Percentiles rank a stretch among this genome's conserved stretches.
phyloP scores from a whole-genome alignment of 2,329 filamentous ascomycete genomes.

The Stachybotrys elegans region DNA sequence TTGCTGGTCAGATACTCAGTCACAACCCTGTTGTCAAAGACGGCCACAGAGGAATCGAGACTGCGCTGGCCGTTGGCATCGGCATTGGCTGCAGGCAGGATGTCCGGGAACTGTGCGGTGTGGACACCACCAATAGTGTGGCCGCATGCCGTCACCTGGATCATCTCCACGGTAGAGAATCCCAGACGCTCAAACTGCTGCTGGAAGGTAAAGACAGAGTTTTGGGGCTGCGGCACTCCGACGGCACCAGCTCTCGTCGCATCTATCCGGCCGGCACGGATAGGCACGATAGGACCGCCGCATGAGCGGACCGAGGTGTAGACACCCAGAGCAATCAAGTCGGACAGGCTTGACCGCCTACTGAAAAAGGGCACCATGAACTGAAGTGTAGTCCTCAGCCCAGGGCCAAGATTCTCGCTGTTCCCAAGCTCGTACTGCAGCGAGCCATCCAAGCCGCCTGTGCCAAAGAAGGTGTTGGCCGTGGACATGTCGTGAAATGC shows the following conservation, averaged over 20 bases:
- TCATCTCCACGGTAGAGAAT: slow-evolving; percentile 52
- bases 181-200: slow-evolving; percentile 55
- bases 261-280: slow-evolving; percentile 50
- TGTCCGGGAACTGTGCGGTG: slow-evolving; percentile 44
- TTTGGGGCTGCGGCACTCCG: slow-evolving; percentile 54
- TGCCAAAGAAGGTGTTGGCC: slow-evolving; percentile 38
- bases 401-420: slow-evolving; percentile 52
- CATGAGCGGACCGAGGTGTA: slow-evolving; percentile 55
- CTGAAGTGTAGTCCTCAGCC: slow-evolving; percentile 46
- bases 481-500: slow-evolving; percentile 60
- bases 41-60: slow-evolving; percentile 42
- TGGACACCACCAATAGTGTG: slow-evolving; percentile 59
- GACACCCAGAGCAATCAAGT: slow-evolving; percentile 53
- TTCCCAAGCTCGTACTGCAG: slow-evolving; percentile 53
- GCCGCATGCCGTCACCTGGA: slow-evolving; percentile 55
- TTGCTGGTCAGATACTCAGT: slow-evolving; percentile 51
- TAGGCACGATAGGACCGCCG: slow-evolving; percentile 49
- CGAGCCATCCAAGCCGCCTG: slow-evolving; percentile 55
- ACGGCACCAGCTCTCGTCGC: slow-evolving; percentile 39
- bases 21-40: slow-evolving; percentile 53
- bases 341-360: slow-evolving; percentile 45
- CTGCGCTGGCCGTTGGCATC: slow-evolving; percentile 33
- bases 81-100: slow-evolving; percentile 40
- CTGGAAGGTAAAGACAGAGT: slow-evolving; percentile 44
- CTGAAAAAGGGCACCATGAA: slow-evolving; percentile 51